phyloP scores from a whole-genome alignment of 1,284 basidiomycete species.

The Microstroma glucosiphilum region DNA sequence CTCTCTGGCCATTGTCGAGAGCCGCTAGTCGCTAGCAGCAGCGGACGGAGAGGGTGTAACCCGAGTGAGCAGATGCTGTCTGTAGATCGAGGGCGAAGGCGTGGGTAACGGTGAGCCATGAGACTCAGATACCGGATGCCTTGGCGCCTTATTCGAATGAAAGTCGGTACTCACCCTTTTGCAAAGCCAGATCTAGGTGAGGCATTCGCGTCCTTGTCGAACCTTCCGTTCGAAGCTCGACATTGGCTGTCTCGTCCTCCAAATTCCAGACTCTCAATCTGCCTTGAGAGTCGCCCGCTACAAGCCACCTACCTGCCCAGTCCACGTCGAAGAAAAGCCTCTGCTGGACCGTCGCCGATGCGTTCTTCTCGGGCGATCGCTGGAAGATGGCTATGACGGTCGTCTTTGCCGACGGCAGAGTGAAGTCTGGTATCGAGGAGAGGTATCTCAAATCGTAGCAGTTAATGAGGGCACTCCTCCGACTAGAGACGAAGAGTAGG shows the following conservation, averaged over 20 bases:
- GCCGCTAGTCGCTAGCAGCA: not conserved
- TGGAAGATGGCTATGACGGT: slow-evolving; percentile 24
- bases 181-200: too few species aligned
- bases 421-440: slow-evolving; percentile 24
- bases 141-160: not conserved
- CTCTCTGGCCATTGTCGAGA: not conserved
- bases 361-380: not conserved
- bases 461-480: slow-evolving; percentile 24
- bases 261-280: slow-evolving; percentile 24
- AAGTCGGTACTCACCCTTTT: too few species aligned
- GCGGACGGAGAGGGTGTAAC: not conserved
- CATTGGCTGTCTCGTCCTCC: not conserved
- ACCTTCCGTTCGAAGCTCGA: not conserved
- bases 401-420: slow-evolving; percentile 15
- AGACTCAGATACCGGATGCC: too few species aligned
- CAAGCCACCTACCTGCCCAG: slow-evolving; percentile 31
- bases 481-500: slow-evolving; percentile 31
- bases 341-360: slow-evolving; percentile 16
- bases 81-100: not conserved
- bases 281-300: slow-evolving; percentile 25
- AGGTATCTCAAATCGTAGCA: slow-evolving; percentile 34
- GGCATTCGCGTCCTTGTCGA: not conserved
- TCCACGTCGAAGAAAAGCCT: slow-evolving; percentile 35
- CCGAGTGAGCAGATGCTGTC: not conserved
- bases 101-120: not conserved